Evolutionary conservation across 1,139 yeast species (phyloP), one percentile per base, ranked within the genome.

Genomic region (Oligophagozyma castellii): DNA sequence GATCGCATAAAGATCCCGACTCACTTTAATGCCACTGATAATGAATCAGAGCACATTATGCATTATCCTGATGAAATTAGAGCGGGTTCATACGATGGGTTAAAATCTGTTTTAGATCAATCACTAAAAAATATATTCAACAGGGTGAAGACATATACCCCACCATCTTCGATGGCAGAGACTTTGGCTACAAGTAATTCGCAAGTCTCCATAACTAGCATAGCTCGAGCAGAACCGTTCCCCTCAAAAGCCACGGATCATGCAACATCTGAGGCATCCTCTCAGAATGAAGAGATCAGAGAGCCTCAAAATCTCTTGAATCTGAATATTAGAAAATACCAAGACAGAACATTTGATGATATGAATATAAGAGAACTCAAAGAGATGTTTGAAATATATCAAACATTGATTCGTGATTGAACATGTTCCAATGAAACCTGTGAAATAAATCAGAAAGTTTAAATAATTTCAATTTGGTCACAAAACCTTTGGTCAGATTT

Each of bases 381-480:
- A 28, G 44, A 42, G 23, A 26, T 51, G 10, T 51, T 48, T 34
- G 48, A 45, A 12, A 45, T 44, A 14, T 51, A 50, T 31, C 47
- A 40, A 42, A 51, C 35, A 34, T 35, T 41, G 32, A 31, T 42
- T 26, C 42, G 39, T n/a, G n/a, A n/a, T n/a, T n/a, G n/a, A n/a
- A n/a, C n/a, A n/a, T n/a, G n/a, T n/a, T n/a, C n/a, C n/a, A n/a
- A n/a, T n/a, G n/a, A n/a, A n/a, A n/a, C n/a, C n/a, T n/a, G n/a
- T n/a, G n/a, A n/a, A n/a, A n/a, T n/a, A n/a, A n/a, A n/a, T n/a
- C n/a, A n/a, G n/a, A n/a, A n/a, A n/a, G n/a, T n/a, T n/a, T n/a
- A n/a, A n/a, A n/a, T n/a, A n/a, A n/a, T n/a, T n/a, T n/a, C n/a
- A n/a, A n/a, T n/a, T n/a, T n/a, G n/a, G n/a, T n/a, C n/a, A n/a